Conservation (phyloP, 192 early-diverging fungal species). For the Gaertneriomyces sp. region DNA sequence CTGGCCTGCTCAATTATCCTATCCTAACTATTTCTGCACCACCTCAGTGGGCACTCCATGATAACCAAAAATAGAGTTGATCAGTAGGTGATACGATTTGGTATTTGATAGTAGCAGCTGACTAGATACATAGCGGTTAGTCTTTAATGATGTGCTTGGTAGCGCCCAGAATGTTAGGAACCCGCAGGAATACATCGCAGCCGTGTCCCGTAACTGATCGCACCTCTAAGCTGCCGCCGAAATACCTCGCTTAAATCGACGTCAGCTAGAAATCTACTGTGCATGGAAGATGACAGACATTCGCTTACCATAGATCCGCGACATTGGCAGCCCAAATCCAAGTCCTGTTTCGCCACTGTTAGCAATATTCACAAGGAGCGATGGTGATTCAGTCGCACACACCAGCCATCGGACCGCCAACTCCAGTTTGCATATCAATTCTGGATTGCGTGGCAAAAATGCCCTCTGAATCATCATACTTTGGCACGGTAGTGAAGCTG, state of each 20-base stretch:
- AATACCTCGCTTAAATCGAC: conserved; percentile 64
- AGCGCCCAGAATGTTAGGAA: conserved; percentile 74
- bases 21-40: neutral
- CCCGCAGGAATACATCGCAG: conserved; percentile 85
- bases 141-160: conserved; percentile 22
- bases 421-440: conserved; percentile 78
- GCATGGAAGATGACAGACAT: neutral
- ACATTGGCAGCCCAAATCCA: conserved; percentile 82
- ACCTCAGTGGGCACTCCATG: neutral
- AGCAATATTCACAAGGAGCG: neutral
- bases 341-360: conserved; percentile 36
- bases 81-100: no score
- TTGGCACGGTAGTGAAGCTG: conserved; percentile 83
- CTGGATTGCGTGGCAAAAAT: conserved; percentile 72
- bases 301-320: conserved; percentile 66
- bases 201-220: conserved; percentile 82
- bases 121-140: neutral
- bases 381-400: conserved; percentile 1
- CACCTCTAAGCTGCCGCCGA: conserved; percentile 85
- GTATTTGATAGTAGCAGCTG: no score
- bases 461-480: conserved; percentile 54
- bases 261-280: neutral
- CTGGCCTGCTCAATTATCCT: neutral
- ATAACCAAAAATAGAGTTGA: conserved; percentile 1
- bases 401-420: conserved; percentile 89